Evolutionary conservation across 2,329 filamentous ascomycete species (phyloP).

Genomic region (Claviceps maximensis): DNA sequence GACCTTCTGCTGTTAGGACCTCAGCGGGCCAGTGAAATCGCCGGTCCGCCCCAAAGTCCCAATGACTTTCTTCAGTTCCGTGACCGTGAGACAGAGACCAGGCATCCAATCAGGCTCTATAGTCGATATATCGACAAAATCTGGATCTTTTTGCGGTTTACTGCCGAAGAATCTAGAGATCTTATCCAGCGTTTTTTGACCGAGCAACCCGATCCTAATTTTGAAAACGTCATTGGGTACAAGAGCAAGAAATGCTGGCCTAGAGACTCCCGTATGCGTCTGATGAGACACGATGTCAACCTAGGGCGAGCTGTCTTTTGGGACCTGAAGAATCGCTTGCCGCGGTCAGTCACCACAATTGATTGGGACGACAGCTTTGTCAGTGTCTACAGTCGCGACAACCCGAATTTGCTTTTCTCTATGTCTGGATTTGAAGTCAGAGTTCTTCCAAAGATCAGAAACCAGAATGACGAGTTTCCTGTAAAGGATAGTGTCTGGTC

Average conservation of each 20-base stretch:
- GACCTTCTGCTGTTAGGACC: constrained; percentile 85
- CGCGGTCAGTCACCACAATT: constrained; percentile 88
- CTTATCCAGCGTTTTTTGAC: constrained; percentile 96
- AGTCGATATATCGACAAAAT: constrained; percentile 96
- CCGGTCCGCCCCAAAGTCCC: constrained; percentile 80
- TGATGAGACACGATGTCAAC: constrained; percentile 98
- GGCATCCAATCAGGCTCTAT: constrained; percentile 94
- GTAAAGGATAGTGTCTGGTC: constrained; percentile 99
- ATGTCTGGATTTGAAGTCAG: constrained; percentile 98
- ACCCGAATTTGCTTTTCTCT: constrained; percentile 90
- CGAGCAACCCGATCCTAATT: constrained; percentile 96
- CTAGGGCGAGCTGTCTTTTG: constrained; percentile 95
- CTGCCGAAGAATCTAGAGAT: constrained; percentile 85
- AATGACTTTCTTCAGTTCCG: constrained; percentile 98
- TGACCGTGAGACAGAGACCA: constrained; percentile 80
- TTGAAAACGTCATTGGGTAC: constrained; percentile 98
- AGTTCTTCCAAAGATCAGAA: constrained; percentile 88
- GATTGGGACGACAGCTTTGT: constrained; percentile 99
- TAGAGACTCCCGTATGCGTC: constrained; percentile 87
- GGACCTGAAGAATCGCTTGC: constrained; percentile 95
- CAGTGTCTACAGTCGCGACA: constrained; percentile 95
- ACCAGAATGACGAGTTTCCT: constrained; percentile 90
- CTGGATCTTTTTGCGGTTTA: constrained; percentile 94
- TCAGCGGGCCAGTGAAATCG: constrained; percentile 95
- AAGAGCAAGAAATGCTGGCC: constrained; percentile 99